Conservation (phyloP, 1,284 basidiomycete genomes). For the Calocybe gambosa region DNA sequence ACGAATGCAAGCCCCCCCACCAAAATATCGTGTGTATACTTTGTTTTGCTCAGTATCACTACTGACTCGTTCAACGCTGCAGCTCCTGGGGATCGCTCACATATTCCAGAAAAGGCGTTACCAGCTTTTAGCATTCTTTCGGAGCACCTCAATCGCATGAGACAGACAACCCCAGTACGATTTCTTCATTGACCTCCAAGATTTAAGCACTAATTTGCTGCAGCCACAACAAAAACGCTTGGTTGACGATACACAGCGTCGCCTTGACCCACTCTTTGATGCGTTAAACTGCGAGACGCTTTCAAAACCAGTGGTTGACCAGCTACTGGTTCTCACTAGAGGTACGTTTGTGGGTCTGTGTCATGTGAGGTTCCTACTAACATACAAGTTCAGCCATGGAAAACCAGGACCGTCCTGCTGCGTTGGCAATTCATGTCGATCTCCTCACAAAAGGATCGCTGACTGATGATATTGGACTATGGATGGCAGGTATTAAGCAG, state of each 20-base stretch:
- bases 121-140: constrained; percentile 68
- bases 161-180: constrained; percentile 65
- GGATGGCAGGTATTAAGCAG: constrained; percentile 87
- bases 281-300: constrained; percentile 88
- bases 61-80: constrained; percentile 9
- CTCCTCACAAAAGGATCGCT: constrained; percentile 69
- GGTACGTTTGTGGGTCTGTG: constrained; percentile 35
- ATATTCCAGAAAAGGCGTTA: constrained; percentile 72
- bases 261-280: constrained; percentile 86
- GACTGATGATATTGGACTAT: constrained; percentile 78
- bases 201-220: constrained; percentile 1
- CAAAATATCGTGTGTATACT: constrained; percentile 82
- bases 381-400: constrained; percentile 54
- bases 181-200: constrained; percentile 15
- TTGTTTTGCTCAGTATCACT: background rate
- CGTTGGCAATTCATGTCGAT: constrained; percentile 75
- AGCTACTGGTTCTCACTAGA: constrained; percentile 59
- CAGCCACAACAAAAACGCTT: constrained; percentile 81
- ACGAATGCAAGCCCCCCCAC: constrained; percentile 43
- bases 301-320: constrained; percentile 63
- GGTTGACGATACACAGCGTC: constrained; percentile 83
- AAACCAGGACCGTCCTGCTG: constrained; percentile 61
- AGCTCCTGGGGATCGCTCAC: constrained; percentile 88
- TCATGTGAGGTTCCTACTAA: constrained; percentile 6
- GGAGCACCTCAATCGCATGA: constrained; percentile 58